Conservation (phyloP, 805 yeast species). For the Sugiyamaella lignohabitans region DNA sequence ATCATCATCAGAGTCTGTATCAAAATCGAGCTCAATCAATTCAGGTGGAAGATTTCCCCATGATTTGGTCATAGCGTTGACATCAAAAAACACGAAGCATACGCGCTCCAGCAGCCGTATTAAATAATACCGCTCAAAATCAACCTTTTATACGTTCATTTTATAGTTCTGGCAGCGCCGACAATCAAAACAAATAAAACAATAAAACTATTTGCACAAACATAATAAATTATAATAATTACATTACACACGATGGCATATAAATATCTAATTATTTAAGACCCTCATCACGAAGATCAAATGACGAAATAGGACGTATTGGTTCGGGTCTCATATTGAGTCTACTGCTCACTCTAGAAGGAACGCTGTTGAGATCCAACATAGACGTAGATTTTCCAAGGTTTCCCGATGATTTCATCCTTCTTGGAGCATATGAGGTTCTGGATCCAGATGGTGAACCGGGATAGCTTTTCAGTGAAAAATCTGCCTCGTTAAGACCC, state of each 20-base stretch:
- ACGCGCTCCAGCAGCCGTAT: too few species aligned
- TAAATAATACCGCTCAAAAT: too few species aligned
- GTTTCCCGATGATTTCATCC: conserved; percentile 6
- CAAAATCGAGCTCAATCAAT: neutral
- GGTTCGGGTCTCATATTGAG: conserved; percentile 12
- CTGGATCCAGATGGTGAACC: conserved; percentile 6
- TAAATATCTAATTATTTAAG: too few species aligned
- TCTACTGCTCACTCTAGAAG: conserved; percentile 18
- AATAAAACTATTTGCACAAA: too few species aligned
- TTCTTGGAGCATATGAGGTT: conserved; percentile 5
- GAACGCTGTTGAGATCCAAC: conserved; percentile 16
- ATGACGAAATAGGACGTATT: conserved; percentile 6
- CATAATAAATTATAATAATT: too few species aligned
- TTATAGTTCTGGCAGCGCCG: too few species aligned
- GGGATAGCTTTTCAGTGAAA: conserved; percentile 8
- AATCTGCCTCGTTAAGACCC: conserved; percentile 4
- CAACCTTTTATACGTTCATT: too few species aligned
- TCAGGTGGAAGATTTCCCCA: neutral
- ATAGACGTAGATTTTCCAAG: conserved; percentile 20
- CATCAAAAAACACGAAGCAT: neutral
- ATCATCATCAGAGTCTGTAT: neutral
- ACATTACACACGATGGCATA: too few species aligned
- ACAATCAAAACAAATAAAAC: too few species aligned
- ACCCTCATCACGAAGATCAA: too few species aligned
- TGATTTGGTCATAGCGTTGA: too few species aligned